Base-by-base conservation (phyloP, 345 rosid genomes). In the Moricandia arvensis region DNA sequence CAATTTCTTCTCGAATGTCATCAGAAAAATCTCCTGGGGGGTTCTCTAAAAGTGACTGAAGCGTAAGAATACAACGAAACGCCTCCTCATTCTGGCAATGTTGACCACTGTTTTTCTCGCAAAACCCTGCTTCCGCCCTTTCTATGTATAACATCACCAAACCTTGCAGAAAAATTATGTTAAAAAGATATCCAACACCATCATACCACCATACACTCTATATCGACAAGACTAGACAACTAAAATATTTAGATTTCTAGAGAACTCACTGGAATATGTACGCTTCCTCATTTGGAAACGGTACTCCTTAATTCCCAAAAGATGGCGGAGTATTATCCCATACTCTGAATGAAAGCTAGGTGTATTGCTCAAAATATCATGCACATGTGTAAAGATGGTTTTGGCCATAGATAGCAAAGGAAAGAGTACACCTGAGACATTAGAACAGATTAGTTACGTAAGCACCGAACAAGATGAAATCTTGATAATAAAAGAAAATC, bases 261-360 rank as follows among this genome's bases (percentile, higher is more conserved):
- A 69, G 59, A 59, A 86, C 98, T 87, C 81, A 90, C 97, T 74
- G 66, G 79, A 82, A 80, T 87, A 91, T 73, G 85, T 66, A 53
- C 79, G 83, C 75, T 80, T 91, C 85, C 86, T 88, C 90, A 90
- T 83, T 79, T 91, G 96, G 82, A 90, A 89, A 43, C 83, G 85
- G 80, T 91, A 91, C 63, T 86, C 91, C 82, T 74, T 85, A 33
- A 85, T 75, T 21, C 71, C 83, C 83, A 94, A 81, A 68, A 94
- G 90, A 85, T 85, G 87, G 49, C 96, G 88, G 21, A 91, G 88
- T 59, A 90, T 88, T 74, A 82, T 79, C 76, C 93, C 96, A 75
- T 94, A 94, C 80, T 94, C 93, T 21, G 88, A 84, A 66, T 91
- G 97, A 82, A 90, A 88, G 85, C 90, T 87, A 57, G 95, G 88